Evolutionary conservation across 2,329 filamentous ascomycete species (phyloP).

Genomic region (Fusarium tjaetaba): DNA sequence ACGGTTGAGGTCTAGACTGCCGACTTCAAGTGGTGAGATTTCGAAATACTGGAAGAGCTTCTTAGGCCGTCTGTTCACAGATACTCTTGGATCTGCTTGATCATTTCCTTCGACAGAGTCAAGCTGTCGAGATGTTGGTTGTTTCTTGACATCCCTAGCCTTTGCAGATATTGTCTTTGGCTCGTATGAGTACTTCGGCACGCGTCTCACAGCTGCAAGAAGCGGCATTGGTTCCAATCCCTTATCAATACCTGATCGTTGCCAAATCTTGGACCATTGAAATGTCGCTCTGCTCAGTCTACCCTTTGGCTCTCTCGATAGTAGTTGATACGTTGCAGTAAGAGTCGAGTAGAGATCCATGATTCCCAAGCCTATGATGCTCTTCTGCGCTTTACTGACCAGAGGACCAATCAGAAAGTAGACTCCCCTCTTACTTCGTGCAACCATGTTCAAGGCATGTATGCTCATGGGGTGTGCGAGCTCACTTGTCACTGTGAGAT

Average conservation of each 20-base stretch:
- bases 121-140: fast-evolving
- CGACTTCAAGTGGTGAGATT: slow-evolving; percentile 34
- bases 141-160: background rate
- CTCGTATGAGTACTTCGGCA: slow-evolving; percentile 21
- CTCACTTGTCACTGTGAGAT: slow-evolving; percentile 31
- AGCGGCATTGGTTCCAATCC: slow-evolving; percentile 35
- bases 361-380: slow-evolving; percentile 36
- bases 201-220: slow-evolving; percentile 33
- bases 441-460: slow-evolving; percentile 18
- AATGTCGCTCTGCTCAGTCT: slow-evolving; percentile 34
- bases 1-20: slow-evolving; percentile 28
- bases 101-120: fast-evolving
- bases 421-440: slow-evolving; percentile 27
- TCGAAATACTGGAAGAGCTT: slow-evolving; percentile 40
- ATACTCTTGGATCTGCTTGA: fast-evolving
- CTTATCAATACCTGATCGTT: slow-evolving; percentile 16
- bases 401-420: slow-evolving; percentile 37
- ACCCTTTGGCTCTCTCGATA: slow-evolving; percentile 18
- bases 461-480: slow-evolving; percentile 36
- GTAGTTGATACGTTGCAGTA: slow-evolving; percentile 29
- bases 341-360: slow-evolving; percentile 41
- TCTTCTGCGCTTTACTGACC: slow-evolving; percentile 37
- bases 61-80: background rate
- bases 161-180: slow-evolving; percentile 17
- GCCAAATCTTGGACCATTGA: slow-evolving; percentile 35